These are phyloP conservation scores for Colletotrichum lindemuthianum DNA, from an alignment of 2,329 filamentous ascomycete genomes.

Conservation along the genomic window DNA sequence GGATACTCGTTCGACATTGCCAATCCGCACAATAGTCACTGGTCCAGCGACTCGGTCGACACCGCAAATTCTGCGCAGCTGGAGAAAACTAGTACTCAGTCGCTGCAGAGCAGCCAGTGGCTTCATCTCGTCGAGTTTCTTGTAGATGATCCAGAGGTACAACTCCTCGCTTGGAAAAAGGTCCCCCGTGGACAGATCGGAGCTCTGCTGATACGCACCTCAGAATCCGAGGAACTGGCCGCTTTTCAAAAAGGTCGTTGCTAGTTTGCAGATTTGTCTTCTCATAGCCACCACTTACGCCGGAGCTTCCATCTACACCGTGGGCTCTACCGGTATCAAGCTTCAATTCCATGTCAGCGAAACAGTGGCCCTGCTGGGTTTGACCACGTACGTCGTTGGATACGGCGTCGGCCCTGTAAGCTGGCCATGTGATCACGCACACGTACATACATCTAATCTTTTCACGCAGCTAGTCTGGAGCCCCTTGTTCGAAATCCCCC, in stretches of 20 bases:
- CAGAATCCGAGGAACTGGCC: conserved; percentile 87
- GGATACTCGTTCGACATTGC: conserved; percentile 1
- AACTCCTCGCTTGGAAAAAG: neutral
- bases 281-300: conserved; percentile 26
- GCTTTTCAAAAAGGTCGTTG: conserved; percentile 64
- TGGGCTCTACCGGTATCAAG: conserved; percentile 72
- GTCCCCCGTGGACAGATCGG: too few species aligned
- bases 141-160: conserved; percentile 31
- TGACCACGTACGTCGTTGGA: conserved; percentile 82
- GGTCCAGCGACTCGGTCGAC: conserved; percentile 10
- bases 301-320: conserved; percentile 74
- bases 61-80: neutral
- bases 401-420: conserved; percentile 72
- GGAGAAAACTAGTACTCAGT: conserved; percentile 17
- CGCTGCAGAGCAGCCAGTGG: neutral
- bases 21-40: neutral
- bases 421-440: neutral
- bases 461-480: conserved; percentile 33
- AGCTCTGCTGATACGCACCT: neutral
- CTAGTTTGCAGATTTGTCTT: conserved; percentile 68
- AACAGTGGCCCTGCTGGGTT: conserved; percentile 76
- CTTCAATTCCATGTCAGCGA: conserved; percentile 74
- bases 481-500: conserved; percentile 36
- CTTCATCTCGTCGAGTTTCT: conserved; percentile 32
- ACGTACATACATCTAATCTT: neutral